Evolutionary conservation across 768 basidiomycete genomes (phyloP).

Genomic region (Collybiopsis confluens): DNA sequence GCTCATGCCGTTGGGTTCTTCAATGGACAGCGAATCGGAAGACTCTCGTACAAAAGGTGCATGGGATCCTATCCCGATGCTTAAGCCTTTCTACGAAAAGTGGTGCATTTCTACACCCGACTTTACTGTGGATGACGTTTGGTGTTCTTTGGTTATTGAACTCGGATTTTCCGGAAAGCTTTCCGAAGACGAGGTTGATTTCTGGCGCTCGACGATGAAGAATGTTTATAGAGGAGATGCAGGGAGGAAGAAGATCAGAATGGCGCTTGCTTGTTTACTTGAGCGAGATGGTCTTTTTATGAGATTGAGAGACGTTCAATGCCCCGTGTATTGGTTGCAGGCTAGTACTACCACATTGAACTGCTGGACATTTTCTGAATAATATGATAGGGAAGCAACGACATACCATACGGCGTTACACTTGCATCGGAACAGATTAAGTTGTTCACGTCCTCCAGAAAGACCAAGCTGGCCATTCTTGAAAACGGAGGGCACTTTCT

Average conservation of each 20-base stretch:
- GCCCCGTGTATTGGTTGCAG: slow-evolving; percentile 1
- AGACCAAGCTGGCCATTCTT: background rate
- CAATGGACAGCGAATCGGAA: background rate
- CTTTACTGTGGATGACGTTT: background rate
- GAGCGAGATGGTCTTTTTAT: background rate
- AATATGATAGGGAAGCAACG: background rate
- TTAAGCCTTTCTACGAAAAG: background rate
- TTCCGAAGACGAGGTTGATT: background rate
- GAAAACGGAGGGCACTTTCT: background rate
- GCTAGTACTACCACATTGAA: background rate
- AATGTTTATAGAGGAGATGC: background rate
- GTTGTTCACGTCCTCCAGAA: background rate
- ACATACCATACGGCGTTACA: background rate
- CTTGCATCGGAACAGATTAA: background rate
- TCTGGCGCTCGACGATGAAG: slow-evolving; percentile 3
- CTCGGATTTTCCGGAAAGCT: background rate
- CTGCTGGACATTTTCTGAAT: background rate
- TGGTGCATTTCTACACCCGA: background rate
- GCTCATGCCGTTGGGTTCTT: background rate
- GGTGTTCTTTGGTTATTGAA: background rate
- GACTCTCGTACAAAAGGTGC: background rate
- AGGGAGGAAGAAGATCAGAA: background rate
- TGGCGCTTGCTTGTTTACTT: background rate
- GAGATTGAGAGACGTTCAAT: background rate
- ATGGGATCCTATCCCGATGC: background rate